phyloP scores from a whole-genome alignment of 305 asterid species.

The Caryopteris hybrid region DNA sequence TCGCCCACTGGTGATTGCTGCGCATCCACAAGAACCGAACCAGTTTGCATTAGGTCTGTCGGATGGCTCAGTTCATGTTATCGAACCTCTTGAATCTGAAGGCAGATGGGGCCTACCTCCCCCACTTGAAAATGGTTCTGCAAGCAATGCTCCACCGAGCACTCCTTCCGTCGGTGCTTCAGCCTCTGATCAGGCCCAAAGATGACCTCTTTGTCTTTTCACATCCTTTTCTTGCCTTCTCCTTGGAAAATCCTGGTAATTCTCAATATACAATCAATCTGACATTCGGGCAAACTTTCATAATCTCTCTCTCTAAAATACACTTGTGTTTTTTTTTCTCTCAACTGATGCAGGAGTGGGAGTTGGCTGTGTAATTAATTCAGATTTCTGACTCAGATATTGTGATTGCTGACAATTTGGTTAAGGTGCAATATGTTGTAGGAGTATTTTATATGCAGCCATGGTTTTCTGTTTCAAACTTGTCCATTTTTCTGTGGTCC shows the following conservation, averaged over 20 bases:
- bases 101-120: slow-evolving; percentile 63
- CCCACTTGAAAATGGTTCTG: slow-evolving; percentile 44
- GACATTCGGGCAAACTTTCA: background rate
- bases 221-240: background rate
- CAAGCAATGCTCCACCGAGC: slow-evolving; percentile 29
- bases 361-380: slow-evolving; percentile 16
- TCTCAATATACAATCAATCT: background rate
- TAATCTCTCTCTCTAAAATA: background rate
- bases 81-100: slow-evolving; percentile 58
- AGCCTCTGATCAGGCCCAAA: slow-evolving; percentile 38
- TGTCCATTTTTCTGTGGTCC: background rate
- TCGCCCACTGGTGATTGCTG: slow-evolving; percentile 58
- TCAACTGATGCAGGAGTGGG: slow-evolving; percentile 1
- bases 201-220: slow-evolving; percentile 17
- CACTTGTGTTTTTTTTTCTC: background rate
- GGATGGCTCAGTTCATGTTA: slow-evolving; percentile 60
- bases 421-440: slow-evolving; percentile 12
- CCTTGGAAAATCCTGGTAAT: background rate
- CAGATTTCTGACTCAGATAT: slow-evolving; percentile 4
- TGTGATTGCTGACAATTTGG: background rate
- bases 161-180: slow-evolving; percentile 38
- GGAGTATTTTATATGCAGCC: background rate
- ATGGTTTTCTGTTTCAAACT: background rate
- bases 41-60: slow-evolving; percentile 62
- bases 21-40: slow-evolving; percentile 59